A percentile compares a stretch with the other conserved stretches of the same genome.
Evolutionary conservation across 305 asterid species (phyloP).

Genomic region (Fraxinus velutina): DNA sequence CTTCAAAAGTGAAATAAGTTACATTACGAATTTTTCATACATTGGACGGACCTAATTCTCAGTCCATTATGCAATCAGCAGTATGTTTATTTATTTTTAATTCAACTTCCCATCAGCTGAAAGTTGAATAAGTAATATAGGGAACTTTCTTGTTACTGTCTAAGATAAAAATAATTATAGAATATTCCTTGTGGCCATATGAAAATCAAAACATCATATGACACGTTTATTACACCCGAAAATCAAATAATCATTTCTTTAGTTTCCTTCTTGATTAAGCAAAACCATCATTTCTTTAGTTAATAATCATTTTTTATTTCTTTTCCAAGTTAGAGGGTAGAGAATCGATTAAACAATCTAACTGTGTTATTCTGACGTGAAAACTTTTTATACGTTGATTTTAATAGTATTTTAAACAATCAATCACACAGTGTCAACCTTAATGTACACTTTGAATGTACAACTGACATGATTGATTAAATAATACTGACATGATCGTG

Average conservation of each 20-base stretch:
- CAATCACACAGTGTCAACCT: no score
- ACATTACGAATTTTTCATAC: not conserved
- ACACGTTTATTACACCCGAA: not conserved
- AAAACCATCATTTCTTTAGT: not conserved
- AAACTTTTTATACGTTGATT: no score
- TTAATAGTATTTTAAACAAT: no score
- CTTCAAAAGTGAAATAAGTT: not conserved
- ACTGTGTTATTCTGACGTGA: no score
- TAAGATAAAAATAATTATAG: not conserved
- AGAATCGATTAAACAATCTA: no score
- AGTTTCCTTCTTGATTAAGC: not conserved
- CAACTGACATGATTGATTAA: no score
- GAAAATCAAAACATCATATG: not conserved
- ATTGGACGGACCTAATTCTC: not conserved
- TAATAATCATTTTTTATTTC: not conserved
- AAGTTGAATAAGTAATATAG: not conserved
- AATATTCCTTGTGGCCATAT: not conserved
- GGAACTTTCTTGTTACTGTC: not conserved
- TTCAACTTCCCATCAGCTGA: not conserved
- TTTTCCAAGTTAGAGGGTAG: not conserved
- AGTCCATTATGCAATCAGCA: not conserved
- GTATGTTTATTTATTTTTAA: no score
- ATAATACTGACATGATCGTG: no score
- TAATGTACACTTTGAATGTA: no score
- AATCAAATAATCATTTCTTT: not conserved